Evolutionary conservation across 345 rosid species (phyloP).

Genomic region (Melaleuca alternifolia): DNA sequence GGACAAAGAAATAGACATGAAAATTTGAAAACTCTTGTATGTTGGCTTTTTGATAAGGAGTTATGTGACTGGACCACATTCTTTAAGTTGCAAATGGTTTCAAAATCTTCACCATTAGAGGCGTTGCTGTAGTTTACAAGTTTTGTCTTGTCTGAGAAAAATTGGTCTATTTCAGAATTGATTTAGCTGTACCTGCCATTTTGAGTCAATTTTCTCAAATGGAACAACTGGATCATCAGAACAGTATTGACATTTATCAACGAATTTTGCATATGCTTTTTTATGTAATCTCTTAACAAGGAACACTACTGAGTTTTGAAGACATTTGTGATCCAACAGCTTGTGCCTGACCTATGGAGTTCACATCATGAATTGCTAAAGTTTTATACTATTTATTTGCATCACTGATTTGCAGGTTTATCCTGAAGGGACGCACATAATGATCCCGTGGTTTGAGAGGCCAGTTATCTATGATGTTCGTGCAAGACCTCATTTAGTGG

Average conservation of each 20-base stretch:
- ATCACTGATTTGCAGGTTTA: constrained; percentile 43
- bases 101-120: not conserved
- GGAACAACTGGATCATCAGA: not conserved
- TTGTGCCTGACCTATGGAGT: not conserved
- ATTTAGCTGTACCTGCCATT: not conserved
- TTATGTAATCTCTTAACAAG: not conserved
- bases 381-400: not conserved
- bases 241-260: not conserved
- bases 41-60: not conserved
- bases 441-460: constrained; percentile 90
- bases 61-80: not conserved
- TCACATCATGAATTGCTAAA: not conserved
- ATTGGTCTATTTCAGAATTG: not conserved
- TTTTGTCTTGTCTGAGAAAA: not conserved
- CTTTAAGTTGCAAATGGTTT: not conserved
- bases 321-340: not conserved
- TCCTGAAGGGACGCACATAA: constrained; percentile 90
- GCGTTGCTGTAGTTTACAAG: not conserved
- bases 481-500: constrained; percentile 81
- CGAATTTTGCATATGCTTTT: not conserved
- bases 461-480: constrained; percentile 87
- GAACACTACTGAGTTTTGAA: not conserved
- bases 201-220: not conserved
- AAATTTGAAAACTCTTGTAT: not conserved
- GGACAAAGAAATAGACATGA: not conserved